A percentile compares a stretch with the other conserved stretches of the same genome.
These are phyloP conservation scores for Didymosphaeria variabile DNA, from an alignment of 2,329 filamentous ascomycete genomes.

Conservation along the genomic window DNA sequence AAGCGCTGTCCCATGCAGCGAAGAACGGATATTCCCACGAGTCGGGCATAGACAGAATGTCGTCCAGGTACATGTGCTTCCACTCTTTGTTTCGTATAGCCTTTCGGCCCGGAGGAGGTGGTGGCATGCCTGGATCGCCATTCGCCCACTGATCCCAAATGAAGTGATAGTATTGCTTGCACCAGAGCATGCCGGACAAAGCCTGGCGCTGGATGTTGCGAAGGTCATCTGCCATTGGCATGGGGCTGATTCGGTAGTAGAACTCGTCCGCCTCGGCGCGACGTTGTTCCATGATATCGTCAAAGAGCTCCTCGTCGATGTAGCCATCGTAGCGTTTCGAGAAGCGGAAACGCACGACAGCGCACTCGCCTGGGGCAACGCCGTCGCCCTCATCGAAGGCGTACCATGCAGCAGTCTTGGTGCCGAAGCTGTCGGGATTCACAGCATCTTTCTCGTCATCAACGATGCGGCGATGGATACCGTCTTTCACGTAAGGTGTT, in stretches of 20 bases:
- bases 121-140: conserved; percentile 86
- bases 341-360: conserved; percentile 91
- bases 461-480: conserved; percentile 89
- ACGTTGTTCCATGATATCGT: conserved; percentile 87
- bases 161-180: conserved; percentile 95
- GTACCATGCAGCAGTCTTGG: conserved; percentile 92
- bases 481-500: conserved; percentile 90
- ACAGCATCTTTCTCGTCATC: conserved; percentile 80
- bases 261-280: conserved; percentile 95
- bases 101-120: conserved; percentile 82
- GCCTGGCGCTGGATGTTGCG: conserved; percentile 96
- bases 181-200: conserved; percentile 97
- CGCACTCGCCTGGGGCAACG: conserved; percentile 88
- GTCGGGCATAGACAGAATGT: conserved; percentile 96
- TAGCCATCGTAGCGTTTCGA: conserved; percentile 79
- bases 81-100: conserved; percentile 85
- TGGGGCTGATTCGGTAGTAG: conserved; percentile 89
- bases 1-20: conserved; percentile 95
- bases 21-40: conserved; percentile 99
- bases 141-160: conserved; percentile 99
- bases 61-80: conserved; percentile 95
- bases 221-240: conserved; percentile 92
- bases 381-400: conserved; percentile 89
- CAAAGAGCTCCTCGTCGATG: conserved; percentile 91
- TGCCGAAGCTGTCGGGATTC: conserved; percentile 82